These are phyloP conservation scores for Balakata baccata DNA, from an alignment of 345 rosid species.

Conservation along the genomic window DNA sequence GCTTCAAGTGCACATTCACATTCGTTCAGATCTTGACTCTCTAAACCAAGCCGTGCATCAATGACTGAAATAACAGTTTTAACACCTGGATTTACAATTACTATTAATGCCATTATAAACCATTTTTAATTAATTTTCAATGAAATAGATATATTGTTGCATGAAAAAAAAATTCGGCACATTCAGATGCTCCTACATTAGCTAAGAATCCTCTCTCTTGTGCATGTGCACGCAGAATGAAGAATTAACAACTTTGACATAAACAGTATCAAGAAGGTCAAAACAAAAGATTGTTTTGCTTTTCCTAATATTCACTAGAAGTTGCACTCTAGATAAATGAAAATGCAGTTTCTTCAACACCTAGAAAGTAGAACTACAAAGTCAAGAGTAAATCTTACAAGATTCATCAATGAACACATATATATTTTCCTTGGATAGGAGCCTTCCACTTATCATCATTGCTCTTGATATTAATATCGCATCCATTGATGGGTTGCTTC, in stretches of 20 bases:
- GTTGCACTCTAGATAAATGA: not conserved
- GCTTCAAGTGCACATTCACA: constrained; percentile 80
- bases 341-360: constrained; percentile 7
- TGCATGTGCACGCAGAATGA: not conserved
- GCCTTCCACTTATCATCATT: constrained; percentile 75
- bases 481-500: constrained; percentile 53
- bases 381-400: constrained; percentile 42
- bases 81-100: constrained; percentile 51
- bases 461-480: constrained; percentile 70
- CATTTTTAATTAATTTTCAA: not conserved
- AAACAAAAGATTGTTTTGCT: not conserved
- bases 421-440: constrained; percentile 58
- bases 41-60: constrained; percentile 51
- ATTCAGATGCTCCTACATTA: not conserved
- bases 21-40: constrained; percentile 53
- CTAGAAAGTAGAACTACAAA: not conserved
- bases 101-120: not conserved
- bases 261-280: not conserved
- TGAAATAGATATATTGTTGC: not conserved
- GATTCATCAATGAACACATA: constrained; percentile 50
- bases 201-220: not conserved
- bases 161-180: not conserved
- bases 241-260: not conserved
- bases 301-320: not conserved
- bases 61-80: constrained; percentile 60